Evolutionary conservation across 2,329 filamentous ascomycete species (phyloP).

Genomic region (Fusarium temperatum): DNA sequence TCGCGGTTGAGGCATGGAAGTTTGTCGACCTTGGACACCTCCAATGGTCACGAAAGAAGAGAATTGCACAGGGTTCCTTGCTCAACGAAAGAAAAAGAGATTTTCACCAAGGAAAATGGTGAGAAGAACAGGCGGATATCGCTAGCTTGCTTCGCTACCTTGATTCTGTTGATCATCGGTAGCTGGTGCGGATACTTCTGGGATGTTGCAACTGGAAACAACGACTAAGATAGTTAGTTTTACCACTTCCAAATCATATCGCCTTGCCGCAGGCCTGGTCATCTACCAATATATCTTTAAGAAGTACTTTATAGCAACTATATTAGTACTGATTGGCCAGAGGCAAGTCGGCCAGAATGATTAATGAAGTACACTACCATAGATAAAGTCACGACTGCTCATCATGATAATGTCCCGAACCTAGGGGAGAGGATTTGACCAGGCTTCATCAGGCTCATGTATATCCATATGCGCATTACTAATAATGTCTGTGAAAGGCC

Average conservation of each 20-base stretch:
- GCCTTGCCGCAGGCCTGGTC: no score
- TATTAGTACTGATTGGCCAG: no score
- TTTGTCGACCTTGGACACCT: neutral
- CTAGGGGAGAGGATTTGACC: no score
- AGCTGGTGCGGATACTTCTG: conserved; percentile 3
- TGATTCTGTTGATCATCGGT: neutral
- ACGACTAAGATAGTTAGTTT: neutral
- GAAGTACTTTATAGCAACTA: no score
- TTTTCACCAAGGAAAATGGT: neutral
- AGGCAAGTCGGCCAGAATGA: no score
- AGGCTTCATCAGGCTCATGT: neutral
- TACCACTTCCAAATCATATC: no score
- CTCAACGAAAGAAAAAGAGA: neutral
- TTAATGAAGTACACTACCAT: no score
- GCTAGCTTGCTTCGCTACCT: neutral
- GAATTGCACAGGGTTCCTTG: neutral
- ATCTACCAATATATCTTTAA: no score
- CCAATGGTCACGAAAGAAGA: neutral
- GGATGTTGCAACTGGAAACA: neutral
- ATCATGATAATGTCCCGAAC: no score
- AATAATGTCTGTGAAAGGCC: no score
- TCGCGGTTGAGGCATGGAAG: neutral
- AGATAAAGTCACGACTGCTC: no score
- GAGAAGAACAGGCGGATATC: neutral
- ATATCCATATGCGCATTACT: neutral